These are phyloP conservation scores for Lachnellula suecica DNA, from an alignment of 2,329 filamentous ascomycete species.

Conservation along the genomic window DNA sequence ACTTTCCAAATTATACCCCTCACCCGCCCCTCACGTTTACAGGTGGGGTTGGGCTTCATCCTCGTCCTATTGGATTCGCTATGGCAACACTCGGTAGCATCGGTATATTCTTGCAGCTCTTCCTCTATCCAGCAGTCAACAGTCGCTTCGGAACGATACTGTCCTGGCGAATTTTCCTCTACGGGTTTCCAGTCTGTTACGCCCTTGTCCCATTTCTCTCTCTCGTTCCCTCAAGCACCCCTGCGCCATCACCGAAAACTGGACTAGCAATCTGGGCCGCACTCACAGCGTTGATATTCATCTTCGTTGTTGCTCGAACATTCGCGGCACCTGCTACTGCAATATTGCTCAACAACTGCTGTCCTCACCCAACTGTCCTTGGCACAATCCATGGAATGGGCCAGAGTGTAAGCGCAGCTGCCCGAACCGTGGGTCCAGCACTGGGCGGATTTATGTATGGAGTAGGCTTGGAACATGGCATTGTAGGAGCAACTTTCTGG, in stretches of 20 bases:
- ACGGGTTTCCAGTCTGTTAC: constrained; percentile 71
- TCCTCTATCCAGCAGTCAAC: constrained; percentile 69
- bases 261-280: constrained; percentile 27
- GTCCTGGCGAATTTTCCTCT: constrained; percentile 67
- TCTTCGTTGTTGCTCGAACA: constrained; percentile 73
- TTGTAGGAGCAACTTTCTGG: constrained; percentile 47
- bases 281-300: constrained; percentile 41
- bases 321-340: constrained; percentile 62
- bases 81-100: constrained; percentile 75
- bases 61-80: constrained; percentile 70
- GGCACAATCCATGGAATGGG: constrained; percentile 57
- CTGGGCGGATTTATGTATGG: constrained; percentile 62
- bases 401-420: constrained; percentile 58
- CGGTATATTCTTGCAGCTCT: constrained; percentile 71
- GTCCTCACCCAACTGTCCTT: constrained; percentile 56
- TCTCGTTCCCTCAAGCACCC: constrained; percentile 51
- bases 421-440: constrained; percentile 59
- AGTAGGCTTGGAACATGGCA: constrained; percentile 52
- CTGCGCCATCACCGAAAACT: constrained; percentile 29
- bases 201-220: constrained; percentile 69
- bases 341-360: constrained; percentile 62
- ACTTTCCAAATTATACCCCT: constrained; percentile 45
- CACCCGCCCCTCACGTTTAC: constrained; percentile 46
- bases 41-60: constrained; percentile 73
- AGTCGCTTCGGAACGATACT: constrained; percentile 64